Evolutionary conservation across 768 basidiomycete genomes (phyloP).

Genomic region (Podaxis sp.): DNA sequence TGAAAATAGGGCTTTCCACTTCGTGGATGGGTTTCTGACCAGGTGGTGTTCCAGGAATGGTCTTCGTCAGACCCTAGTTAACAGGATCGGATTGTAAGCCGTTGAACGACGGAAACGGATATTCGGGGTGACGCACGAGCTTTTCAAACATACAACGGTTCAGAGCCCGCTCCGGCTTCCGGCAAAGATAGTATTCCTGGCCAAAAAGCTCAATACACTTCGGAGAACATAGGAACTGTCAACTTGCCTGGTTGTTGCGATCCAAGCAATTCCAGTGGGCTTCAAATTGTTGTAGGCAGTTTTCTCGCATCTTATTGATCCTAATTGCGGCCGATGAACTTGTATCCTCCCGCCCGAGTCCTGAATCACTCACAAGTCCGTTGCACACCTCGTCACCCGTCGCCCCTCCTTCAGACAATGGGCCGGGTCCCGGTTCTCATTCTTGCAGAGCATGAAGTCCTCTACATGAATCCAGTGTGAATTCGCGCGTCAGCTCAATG

Average conservation of each 20-base stretch:
- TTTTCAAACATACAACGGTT: conserved; percentile 98
- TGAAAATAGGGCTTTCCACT: conserved; percentile 80
- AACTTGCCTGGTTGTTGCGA: conserved; percentile 84
- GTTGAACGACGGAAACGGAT: not conserved
- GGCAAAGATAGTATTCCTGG: conserved; percentile 87
- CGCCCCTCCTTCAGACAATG: conserved; percentile 96
- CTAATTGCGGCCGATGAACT: conserved; percentile 36
- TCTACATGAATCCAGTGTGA: conserved; percentile 20
- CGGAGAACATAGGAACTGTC: not conserved
- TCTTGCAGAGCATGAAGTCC: conserved; percentile 89
- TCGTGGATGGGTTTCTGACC: conserved; percentile 88
- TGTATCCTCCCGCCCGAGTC: not conserved
- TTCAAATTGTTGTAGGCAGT: conserved; percentile 84
- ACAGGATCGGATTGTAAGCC: not conserved
- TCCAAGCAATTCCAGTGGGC: conserved; percentile 95
- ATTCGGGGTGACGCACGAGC: conserved; percentile 56
- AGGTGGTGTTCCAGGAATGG: conserved; percentile 84
- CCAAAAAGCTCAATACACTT: not conserved
- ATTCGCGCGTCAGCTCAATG: not conserved
- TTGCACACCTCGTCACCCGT: conserved; percentile 92
- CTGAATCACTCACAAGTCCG: conserved; percentile 72
- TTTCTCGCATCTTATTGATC: conserved; percentile 90
- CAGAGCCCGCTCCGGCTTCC: conserved; percentile 81
- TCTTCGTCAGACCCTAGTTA: conserved; percentile 83
- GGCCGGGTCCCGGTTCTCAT: conserved; percentile 83